phyloP scores from a whole-genome alignment of 306 rosid genomes.

The Cajanus cajan region DNA sequence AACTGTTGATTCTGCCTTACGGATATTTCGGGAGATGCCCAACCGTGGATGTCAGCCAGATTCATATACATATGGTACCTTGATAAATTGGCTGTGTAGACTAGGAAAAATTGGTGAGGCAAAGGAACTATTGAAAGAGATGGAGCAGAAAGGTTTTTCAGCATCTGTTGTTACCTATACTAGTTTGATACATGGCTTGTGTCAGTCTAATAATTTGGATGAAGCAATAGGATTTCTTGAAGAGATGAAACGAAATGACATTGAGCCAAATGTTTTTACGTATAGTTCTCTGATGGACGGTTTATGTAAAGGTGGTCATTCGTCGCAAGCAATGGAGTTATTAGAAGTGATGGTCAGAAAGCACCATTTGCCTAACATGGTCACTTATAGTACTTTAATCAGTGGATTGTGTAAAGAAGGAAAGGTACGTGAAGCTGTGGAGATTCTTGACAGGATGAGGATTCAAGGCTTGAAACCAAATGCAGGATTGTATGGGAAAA shows the following conservation, averaged over 20 bases:
- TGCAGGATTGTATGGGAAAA: slow-evolving; percentile 76
- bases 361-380: slow-evolving; percentile 59
- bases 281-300: slow-evolving; percentile 83
- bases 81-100: slow-evolving; percentile 75
- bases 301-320: slow-evolving; percentile 71
- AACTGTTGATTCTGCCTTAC: slow-evolving; percentile 68
- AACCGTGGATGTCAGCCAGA: slow-evolving; percentile 71
- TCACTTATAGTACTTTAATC: slow-evolving; percentile 75
- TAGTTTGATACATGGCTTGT: slow-evolving; percentile 77
- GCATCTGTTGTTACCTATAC: slow-evolving; percentile 83
- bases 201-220: slow-evolving; percentile 58
- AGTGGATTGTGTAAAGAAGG: slow-evolving; percentile 79
- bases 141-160: slow-evolving; percentile 56
- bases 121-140: slow-evolving; percentile 67
- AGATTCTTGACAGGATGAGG: slow-evolving; percentile 91
- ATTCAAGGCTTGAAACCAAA: slow-evolving; percentile 86
- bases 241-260: slow-evolving; percentile 60
- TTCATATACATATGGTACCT: slow-evolving; percentile 88
- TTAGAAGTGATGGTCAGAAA: slow-evolving; percentile 62
- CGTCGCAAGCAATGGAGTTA: slow-evolving; percentile 63
- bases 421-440: slow-evolving; percentile 65
- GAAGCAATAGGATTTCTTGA: slow-evolving; percentile 65
- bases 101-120: slow-evolving; percentile 65
- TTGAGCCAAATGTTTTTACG: slow-evolving; percentile 81
- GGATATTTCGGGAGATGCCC: slow-evolving; percentile 74